Base-by-base conservation (phyloP, 225 moss, liverwort and hornwort species). In the Climacium dendroides region DNA sequence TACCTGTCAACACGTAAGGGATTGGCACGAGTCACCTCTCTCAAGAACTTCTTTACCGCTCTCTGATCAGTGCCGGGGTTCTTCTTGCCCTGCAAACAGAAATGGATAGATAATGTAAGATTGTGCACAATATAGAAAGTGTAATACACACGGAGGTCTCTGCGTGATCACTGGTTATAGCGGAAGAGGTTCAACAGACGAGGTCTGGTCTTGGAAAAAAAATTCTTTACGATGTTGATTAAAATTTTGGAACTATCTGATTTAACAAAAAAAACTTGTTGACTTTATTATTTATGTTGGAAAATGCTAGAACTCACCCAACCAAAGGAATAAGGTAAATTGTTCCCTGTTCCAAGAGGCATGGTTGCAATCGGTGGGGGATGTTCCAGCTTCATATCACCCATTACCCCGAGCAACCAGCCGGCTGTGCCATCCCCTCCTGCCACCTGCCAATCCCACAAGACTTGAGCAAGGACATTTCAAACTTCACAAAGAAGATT, bases 391-490 rank as follows among this genome's bases (percentile, higher is more conserved):
- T 39, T 91, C 92, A 97, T 81, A 70, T 98, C 97, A 53, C 94
- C 96, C 78, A 97, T 90, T 45, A 88, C 57, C 88, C 96, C 97
- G 77, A 98, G 97, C 90, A 98, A 76, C 98, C 98, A 98, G 58
- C 98, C 97, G 60, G 94, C 95, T 37, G 98, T 97, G 53, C 98
- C 98, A 90, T 98, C 98, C 75, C 98, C 98, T 88, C 98, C 98
- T 83, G 95, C 96, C 67, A 96, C 98, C 98, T 98, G 94, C 86
- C 83, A 92, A 81, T 47, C 10, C 55, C 78, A 35, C 55, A 60
- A 77, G 6, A 43, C 37, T 23, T 82, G 20, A 90, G 78, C 43
- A 35, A 15, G 52, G 34, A 5, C 41, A 48, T 72, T 53, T 52
- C 73, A 64, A 78, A 41, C 50, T 66, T 45, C 73, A 25, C 83